Evolutionary conservation across 164 flowering plant species (phyloP), one percentile per base, ranked within the genome.

Genomic region (Aristolochia fimbriata): DNA sequence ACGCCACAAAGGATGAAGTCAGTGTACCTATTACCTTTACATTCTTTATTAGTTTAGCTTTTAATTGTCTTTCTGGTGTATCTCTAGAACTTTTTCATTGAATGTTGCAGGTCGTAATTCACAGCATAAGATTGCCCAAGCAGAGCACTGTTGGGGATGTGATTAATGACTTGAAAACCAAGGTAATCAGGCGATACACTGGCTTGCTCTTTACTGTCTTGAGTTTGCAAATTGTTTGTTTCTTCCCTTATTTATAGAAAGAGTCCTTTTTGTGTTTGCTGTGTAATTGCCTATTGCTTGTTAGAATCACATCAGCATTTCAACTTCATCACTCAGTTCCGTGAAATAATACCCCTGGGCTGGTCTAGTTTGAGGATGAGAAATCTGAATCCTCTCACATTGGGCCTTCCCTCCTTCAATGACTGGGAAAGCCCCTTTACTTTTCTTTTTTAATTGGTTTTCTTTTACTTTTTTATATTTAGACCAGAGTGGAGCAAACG

Each of bases 141-240:
- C 92, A 85, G 74, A 85, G 96, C 71, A 85, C 96, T 57, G 91
- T 91, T 0, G 95, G 88, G 5, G 98, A 91, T 74, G 92, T 91
- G 52, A 76, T 91, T 59, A 77, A 82, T 76, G 91, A 80, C 43
- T 88, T 91, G 47, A 91, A 82, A 75, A 69, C 85, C 50, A 87
- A 87, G 86, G 94, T 82, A 70, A 65, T 47, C 25, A n/a, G 16
- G 15, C 49, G 13, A 48, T 20, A 15, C 16, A 15, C 53, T 30
- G 55, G 11, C 31, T 23, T 27, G 12, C 20, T n/a, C 15, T 37
- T n/a, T 15, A 15, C 31, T 17, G 6, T 48, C 51, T 48, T 48
- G 8, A 1, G 16, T 48, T 48, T 48, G 21, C 51, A 48, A 48
- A 48, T 48, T 19, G 7, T 48, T 48, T 48, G 1, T 48, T 48